These are phyloP conservation scores for Pseudozyma sp. DNA, from an alignment of 1,284 basidiomycete genomes.

Conservation along the genomic window DNA sequence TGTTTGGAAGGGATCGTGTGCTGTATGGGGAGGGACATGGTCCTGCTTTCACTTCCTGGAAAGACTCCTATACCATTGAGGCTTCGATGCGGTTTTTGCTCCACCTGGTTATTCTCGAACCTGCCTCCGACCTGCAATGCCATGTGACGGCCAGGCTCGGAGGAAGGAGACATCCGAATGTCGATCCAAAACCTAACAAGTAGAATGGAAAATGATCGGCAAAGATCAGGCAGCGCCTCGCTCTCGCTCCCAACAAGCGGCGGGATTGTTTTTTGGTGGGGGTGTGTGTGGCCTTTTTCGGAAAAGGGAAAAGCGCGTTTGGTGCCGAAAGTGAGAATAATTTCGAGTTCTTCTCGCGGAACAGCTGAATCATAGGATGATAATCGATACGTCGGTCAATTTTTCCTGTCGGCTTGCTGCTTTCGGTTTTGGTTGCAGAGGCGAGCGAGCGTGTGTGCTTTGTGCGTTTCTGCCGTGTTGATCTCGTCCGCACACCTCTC, in stretches of 20 bases:
- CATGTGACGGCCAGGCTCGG: no score
- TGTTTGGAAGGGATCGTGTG: no score
- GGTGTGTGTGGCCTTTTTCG: slow-evolving; percentile 7
- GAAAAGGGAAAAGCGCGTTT: slow-evolving; percentile 21
- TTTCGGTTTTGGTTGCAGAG: neutral
- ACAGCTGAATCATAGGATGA: neutral
- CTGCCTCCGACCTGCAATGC: no score
- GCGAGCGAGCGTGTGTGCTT: neutral
- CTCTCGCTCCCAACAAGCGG: neutral
- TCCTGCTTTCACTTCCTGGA: no score
- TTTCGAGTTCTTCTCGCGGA: slow-evolving; percentile 19
- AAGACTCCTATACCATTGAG: no score
- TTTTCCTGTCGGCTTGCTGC: neutral
- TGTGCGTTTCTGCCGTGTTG: neutral
- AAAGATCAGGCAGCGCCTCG: no score
- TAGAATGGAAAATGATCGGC: neutral
- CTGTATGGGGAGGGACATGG: no score
- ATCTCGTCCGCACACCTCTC: slow-evolving; percentile 1
- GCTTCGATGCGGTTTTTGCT: no score
- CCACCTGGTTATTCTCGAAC: no score
- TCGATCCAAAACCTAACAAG: no score
- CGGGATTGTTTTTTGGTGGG: slow-evolving; percentile 11
- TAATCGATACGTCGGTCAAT: slow-evolving; percentile 39
- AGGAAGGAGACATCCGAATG: no score
- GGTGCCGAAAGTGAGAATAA: slow-evolving; percentile 2